Base-by-base conservation (phyloP, 2,329 filamentous ascomycete genomes). In the Apiospora arundinis region DNA sequence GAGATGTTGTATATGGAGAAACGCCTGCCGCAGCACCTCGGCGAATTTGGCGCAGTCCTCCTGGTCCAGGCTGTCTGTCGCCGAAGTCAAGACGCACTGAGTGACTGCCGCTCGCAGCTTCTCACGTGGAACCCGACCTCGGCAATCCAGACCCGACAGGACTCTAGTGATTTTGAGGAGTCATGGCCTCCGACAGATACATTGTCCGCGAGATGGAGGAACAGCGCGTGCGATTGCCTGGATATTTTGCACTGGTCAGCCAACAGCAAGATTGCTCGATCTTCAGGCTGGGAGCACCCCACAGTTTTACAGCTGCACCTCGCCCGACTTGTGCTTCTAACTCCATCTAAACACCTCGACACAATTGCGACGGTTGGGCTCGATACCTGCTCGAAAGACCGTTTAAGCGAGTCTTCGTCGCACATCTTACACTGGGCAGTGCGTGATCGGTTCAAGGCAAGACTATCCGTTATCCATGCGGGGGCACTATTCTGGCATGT, bases 221-320 rank as follows among this genome's bases (percentile, higher is more conserved):
- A 69, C 14, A 69, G 67, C 32, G 67, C 67, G 16, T 69, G 67
- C 45, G 46, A 52, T 32, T 69, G 67, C 16, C 28, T 69, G 45
- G 67, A 69, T 18, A 69, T 69, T 14, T 25, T 69, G 12, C 67
- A 69, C 16, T 69, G 67, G 67, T 49, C 67, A 7, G 67, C 44
- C 25, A 69, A 69, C 9, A 69, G 67, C 28, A 69, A 44, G 4
- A 49, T 49, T 16, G 23, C 52, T 23, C 45, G 14, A n/a, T 37
- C 42, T 21, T 69, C 45, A 40, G 67, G 44, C 28, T 69, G 67
- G 67, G 67, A 69, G 28, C 67, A 69, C 21, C 44, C 67, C 2
- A 69, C 67, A 2, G 40, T 69, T 32, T 40, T 69, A 6, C 67
- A 69, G 48, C 18, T 69, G 16, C 67, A 52, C 23, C 23, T 69